Percentiles rank a stretch among this genome's conserved stretches.
Conservation (phyloP, 257 asterid species). For the Fraxinus excelsior region DNA sequence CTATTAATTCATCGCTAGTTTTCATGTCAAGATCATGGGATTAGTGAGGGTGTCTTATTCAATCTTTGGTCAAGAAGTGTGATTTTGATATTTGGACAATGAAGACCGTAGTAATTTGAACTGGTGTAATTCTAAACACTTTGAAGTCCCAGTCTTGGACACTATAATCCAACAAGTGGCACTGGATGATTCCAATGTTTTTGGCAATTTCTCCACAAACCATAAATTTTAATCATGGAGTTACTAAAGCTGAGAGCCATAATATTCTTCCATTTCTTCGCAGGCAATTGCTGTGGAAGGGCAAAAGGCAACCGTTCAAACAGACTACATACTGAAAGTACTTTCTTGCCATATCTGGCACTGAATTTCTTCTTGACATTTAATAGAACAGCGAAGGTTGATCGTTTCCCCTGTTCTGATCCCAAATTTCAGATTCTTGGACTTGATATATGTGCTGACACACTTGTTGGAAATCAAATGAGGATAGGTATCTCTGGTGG, state of each 20-base stretch:
- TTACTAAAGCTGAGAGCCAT: neutral
- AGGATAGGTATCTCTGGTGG: constrained; percentile 56
- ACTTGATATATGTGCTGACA: constrained; percentile 47
- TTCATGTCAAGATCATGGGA: no score
- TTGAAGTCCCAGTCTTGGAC: no score
- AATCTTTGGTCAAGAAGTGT: no score
- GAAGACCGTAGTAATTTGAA: neutral
- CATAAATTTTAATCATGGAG: neutral
- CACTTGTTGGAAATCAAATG: constrained; percentile 47
- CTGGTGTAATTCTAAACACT: no score
- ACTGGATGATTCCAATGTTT: neutral
- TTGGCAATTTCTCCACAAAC: neutral
- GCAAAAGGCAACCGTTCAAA: constrained; percentile 39
- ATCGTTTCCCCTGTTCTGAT: neutral
- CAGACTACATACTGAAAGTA: constrained; percentile 50
- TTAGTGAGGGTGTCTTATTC: no score
- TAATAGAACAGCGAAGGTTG: neutral
- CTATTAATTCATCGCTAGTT: no score
- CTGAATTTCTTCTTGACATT: neutral
- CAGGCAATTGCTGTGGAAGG: constrained; percentile 52
- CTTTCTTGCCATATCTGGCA: neutral
- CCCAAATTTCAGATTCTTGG: constrained; percentile 35
- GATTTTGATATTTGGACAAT: neutral
- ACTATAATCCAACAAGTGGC: no score
- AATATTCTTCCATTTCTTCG: neutral